Percentiles rank a stretch among this genome's conserved stretches.
Evolutionary conservation across 345 rosid species (phyloP).

Genomic region (Brassica incana): DNA sequence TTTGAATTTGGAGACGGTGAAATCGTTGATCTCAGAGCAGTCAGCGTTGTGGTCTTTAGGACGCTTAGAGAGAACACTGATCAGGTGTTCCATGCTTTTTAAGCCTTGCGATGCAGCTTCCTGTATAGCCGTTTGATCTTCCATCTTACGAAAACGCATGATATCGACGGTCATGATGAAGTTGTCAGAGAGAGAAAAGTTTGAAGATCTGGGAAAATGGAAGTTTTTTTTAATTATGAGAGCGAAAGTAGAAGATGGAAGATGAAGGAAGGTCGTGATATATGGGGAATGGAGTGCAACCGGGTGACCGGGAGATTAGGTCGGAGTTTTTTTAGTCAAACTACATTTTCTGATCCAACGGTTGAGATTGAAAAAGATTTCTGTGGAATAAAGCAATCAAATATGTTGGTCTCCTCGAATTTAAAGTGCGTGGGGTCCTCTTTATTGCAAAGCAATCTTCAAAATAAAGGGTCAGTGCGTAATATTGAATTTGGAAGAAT

Average conservation of each 20-base stretch:
- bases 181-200: neutral
- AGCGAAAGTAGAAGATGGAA: constrained; percentile 9
- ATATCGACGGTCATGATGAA: constrained; percentile 61
- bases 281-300: constrained; percentile 14
- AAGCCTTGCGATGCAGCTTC: constrained; percentile 85
- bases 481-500: neutral
- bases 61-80: constrained; percentile 57
- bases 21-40: constrained; percentile 59
- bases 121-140: constrained; percentile 72
- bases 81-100: constrained; percentile 76
- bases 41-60: constrained; percentile 44
- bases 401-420: constrained; percentile 24
- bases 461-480: neutral
- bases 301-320: constrained; percentile 25
- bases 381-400: constrained; percentile 28
- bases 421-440: constrained; percentile 22
- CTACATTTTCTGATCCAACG: constrained; percentile 15
- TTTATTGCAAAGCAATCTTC: constrained; percentile 21
- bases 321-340: constrained; percentile 33
- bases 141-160: constrained; percentile 53
- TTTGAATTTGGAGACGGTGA: constrained; percentile 72
- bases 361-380: constrained; percentile 20
- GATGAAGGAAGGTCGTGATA: constrained; percentile 30
- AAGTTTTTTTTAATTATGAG: constrained; percentile 1
- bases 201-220: constrained; percentile 12